Evolutionary conservation across 2,329 filamentous ascomycete species (phyloP).

Genomic region (Neonectria punicea): DNA sequence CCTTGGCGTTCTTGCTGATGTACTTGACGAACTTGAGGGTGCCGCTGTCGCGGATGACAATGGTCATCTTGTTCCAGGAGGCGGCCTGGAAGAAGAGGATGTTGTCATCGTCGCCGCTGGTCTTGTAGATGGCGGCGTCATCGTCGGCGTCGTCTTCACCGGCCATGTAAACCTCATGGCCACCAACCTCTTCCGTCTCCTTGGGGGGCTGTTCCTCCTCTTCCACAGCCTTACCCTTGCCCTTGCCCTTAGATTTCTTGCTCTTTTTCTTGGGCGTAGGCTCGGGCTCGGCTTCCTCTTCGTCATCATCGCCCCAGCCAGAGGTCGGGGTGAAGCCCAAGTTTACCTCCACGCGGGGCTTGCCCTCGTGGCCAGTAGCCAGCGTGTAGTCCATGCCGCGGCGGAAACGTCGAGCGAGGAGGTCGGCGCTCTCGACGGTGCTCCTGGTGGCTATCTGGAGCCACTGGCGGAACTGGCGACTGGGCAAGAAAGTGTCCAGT

Average conservation of each 20-base stretch:
- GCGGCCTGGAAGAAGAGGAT: conserved; percentile 72
- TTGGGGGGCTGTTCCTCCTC: conserved; percentile 46
- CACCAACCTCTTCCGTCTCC: conserved; percentile 70
- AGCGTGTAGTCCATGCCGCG: conserved; percentile 91
- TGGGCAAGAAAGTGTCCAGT: conserved; percentile 84
- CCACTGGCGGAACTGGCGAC: conserved; percentile 89
- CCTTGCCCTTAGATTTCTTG: conserved; percentile 46
- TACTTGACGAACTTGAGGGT: conserved; percentile 97
- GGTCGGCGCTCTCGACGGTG: conserved; percentile 76
- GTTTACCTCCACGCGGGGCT: conserved; percentile 86
- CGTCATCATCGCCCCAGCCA: conserved; percentile 82
- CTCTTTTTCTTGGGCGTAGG: conserved; percentile 46
- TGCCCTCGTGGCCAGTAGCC: conserved; percentile 82
- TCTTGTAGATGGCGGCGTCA: conserved; percentile 90
- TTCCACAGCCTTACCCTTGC: conserved; percentile 35
- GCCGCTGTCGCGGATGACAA: conserved; percentile 88
- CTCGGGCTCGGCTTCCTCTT: conserved; percentile 53
- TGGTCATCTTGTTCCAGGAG: conserved; percentile 89
- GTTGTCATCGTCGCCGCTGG: conserved; percentile 79
- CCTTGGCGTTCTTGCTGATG: conserved; percentile 81
- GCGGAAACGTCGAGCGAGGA: conserved; percentile 88
- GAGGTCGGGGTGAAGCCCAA: conserved; percentile 85
- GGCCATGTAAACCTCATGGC: conserved; percentile 94
- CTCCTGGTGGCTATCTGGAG: conserved; percentile 84
- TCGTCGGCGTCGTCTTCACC: conserved; percentile 77